Conservation (phyloP, 495 filamentous ascomycete genomes). For the Tuber microsphaerosporum region DNA sequence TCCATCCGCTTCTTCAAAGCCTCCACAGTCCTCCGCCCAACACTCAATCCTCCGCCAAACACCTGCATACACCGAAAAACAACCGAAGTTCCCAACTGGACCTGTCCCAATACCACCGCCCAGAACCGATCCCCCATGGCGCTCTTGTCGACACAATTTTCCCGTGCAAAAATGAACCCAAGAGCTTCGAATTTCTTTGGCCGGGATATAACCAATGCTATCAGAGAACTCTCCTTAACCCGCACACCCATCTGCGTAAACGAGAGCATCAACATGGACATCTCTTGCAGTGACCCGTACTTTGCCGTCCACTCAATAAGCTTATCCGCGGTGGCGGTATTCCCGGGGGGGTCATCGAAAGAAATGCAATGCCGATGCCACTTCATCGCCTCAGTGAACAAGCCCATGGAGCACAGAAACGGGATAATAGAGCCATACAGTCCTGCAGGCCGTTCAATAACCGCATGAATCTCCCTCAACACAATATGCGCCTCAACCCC, state of each 20-base stretch:
- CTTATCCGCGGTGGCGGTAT: conserved; percentile 24
- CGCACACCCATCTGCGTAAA: conserved; percentile 17
- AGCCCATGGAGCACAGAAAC: conserved; percentile 20
- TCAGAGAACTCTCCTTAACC: conserved; percentile 24
- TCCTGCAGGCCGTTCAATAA: conserved; percentile 16
- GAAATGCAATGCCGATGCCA: conserved; percentile 37
- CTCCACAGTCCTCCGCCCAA: conserved; percentile 29
- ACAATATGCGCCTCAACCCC: conserved; percentile 11
- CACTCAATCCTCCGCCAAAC: conserved; percentile 20
- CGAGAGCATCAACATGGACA: conserved; percentile 21
- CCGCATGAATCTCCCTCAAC: conserved; percentile 26
- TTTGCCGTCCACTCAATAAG: conserved; percentile 28
- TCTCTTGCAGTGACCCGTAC: conserved; percentile 21
- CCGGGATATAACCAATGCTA: conserved; percentile 19
- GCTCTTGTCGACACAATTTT: conserved; percentile 14
- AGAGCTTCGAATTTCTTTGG: conserved; percentile 33
- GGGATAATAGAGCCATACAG: conserved; percentile 28
- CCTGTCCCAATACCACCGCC: conserved; percentile 21
- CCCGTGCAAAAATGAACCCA: conserved; percentile 28
- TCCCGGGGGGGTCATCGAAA: conserved; percentile 23
- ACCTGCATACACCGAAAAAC: conserved; percentile 29
- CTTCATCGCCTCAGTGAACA: conserved; percentile 24
- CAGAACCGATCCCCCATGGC: conserved; percentile 37
- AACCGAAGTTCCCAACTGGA: conserved; percentile 11
- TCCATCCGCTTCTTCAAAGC: conserved; percentile 25